Evolutionary conservation across 495 filamentous ascomycete genomes (phyloP).

Genomic region (Terfezia boudieri): DNA sequence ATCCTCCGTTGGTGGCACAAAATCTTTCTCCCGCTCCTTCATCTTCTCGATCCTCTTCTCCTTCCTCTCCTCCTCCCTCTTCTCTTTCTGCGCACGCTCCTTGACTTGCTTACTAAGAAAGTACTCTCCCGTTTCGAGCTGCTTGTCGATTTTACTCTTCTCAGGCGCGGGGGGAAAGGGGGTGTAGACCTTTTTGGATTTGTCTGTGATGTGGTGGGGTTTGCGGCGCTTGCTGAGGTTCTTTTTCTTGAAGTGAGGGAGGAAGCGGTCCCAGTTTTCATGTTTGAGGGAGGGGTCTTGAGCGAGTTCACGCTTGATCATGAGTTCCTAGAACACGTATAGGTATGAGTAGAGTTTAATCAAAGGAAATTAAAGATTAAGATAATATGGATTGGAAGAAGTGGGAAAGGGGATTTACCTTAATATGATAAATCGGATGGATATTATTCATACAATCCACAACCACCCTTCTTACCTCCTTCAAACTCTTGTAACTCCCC

Average conservation of each 20-base stretch:
- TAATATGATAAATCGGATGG: conserved; percentile 58
- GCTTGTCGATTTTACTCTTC: conserved; percentile 93
- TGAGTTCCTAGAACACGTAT: conserved; percentile 37
- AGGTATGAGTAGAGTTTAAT: background rate
- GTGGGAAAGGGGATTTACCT: conserved; percentile 19
- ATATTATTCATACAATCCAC: conserved; percentile 96
- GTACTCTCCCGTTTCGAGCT: conserved; percentile 96
- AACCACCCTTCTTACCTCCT: conserved; percentile 73
- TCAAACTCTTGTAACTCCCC: conserved; percentile 78
- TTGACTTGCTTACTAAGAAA: conserved; percentile 82
- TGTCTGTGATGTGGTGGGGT: conserved; percentile 76
- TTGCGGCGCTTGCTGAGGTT: conserved; percentile 63
- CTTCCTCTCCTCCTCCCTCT: conserved; percentile 56
- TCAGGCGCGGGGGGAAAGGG: conserved; percentile 46
- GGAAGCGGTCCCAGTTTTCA: conserved; percentile 88
- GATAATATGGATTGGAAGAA: conserved; percentile 2
- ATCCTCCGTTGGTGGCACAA: conserved; percentile 59
- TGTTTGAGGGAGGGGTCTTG: conserved; percentile 73
- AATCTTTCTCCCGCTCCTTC: conserved; percentile 62
- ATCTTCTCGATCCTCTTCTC: conserved; percentile 75
- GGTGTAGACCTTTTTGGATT: conserved; percentile 83
- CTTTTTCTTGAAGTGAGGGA: conserved; percentile 95
- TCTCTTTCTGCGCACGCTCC: conserved; percentile 57
- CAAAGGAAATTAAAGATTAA: background rate
- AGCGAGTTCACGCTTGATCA: conserved; percentile 96